Conservation (phyloP, 2,329 filamentous ascomycete genomes). For the Aspergillus sp. region DNA sequence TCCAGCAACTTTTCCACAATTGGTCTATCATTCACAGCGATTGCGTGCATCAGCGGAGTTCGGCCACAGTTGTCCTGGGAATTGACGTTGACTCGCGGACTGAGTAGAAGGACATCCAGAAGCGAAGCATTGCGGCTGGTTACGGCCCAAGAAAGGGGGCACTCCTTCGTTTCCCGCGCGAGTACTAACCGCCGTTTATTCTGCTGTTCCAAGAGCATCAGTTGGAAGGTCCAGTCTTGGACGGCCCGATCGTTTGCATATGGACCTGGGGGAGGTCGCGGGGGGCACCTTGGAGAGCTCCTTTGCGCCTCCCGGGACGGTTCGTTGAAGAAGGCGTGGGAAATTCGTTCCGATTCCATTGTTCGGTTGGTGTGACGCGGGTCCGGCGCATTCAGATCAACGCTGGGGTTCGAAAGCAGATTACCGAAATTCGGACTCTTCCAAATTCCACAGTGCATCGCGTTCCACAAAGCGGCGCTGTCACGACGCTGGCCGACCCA, state of each 20-base stretch:
- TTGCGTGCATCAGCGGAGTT: not conserved
- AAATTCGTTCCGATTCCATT: too few relatives aligned
- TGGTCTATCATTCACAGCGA: not conserved
- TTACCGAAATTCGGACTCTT: not conserved
- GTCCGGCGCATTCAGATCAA: not conserved
- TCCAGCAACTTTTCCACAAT: not conserved
- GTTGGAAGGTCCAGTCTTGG: too few relatives aligned
- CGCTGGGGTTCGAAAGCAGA: not conserved
- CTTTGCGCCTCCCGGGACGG: not conserved
- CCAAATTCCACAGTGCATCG: not conserved
- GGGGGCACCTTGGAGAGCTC: not conserved
- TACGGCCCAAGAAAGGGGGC: not conserved
- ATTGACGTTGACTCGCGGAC: not conserved
- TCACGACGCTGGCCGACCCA: not conserved
- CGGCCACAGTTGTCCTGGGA: not conserved
- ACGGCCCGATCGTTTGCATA: not conserved
- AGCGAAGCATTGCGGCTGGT: not conserved
- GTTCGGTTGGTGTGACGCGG: not conserved
- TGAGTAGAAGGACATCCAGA: not conserved
- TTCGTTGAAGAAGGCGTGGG: not conserved
- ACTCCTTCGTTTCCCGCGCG: not conserved
- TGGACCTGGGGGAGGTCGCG: not conserved
- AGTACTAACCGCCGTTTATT: not conserved
- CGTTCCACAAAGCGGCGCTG: not conserved
- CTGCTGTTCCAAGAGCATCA: not conserved